Base-by-base conservation (phyloP, 495 filamentous ascomycete genomes). In the Evernia prunastri region DNA sequence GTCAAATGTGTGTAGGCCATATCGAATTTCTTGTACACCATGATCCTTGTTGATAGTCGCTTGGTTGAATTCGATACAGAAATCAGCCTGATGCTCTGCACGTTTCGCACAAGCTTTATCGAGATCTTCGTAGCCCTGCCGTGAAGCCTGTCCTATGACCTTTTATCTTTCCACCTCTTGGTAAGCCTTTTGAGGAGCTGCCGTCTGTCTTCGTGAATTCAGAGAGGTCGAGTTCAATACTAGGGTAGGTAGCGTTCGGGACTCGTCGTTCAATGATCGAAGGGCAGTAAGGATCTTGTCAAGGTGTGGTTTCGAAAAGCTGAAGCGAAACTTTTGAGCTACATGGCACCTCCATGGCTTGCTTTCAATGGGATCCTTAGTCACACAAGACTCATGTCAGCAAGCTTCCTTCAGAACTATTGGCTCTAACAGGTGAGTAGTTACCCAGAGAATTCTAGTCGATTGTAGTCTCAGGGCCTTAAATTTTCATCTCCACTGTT, bases 81-180 rank as follows among this genome's bases (percentile, higher is more conserved):
- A 64, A 60, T 74, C 66, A 13, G 72, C 72, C 18, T 43, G 63
- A 60, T 79, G 76, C 40, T 70, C 65, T 2, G 60, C 59, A 61
- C 75, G 75, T 25, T 64, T 63, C 9, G 68, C 63, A 36, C 77
- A 78, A 13, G 74, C 70, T 57, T 59, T 66, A n/a, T 60, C 67
- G 27, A 78, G 62, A 13, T 72, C 72, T 69, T 75, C 68, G 60
- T 79, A 71, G 6, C 78, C 69, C 56, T 72, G 66, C 20, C 61
- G 58, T 2, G 75, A 76, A 4, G 74, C 70, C 25, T 67, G 66
- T 58, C 69, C 70, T 23, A 77, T 68, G 17, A 64, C 33, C 25
- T 45, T 49, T n/a, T 49, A 49, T 49, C n/a, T 49, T 49, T 12
- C 45, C 45, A 49, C 45, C 45, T 49, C 45, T 49, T 49, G 45